These are phyloP conservation scores for Niebla homalea DNA, from an alignment of 495 filamentous ascomycete genomes.

Conservation along the genomic window DNA sequence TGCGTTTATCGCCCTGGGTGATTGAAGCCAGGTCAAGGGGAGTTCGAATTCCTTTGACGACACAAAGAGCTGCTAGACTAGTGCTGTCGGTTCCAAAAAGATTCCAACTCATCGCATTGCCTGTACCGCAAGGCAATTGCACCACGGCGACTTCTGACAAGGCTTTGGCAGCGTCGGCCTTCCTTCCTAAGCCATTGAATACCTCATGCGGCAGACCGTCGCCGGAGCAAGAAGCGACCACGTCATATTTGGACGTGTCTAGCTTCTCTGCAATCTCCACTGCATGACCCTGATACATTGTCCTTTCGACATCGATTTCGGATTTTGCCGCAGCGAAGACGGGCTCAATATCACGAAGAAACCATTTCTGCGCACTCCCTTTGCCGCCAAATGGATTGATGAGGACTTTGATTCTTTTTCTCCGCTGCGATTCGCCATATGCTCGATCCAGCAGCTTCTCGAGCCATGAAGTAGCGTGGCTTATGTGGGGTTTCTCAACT, in stretches of 20 bases:
- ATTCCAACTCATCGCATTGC: slow-evolving; percentile 89
- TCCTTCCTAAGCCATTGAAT: slow-evolving; percentile 79
- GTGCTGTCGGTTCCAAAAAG: slow-evolving; percentile 68
- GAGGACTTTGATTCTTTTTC: slow-evolving; percentile 70
- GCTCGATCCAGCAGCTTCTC: slow-evolving; percentile 49
- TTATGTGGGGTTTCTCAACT: slow-evolving; percentile 37
- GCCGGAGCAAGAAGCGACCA: slow-evolving; percentile 78
- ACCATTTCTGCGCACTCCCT: slow-evolving; percentile 61
- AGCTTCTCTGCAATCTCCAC: slow-evolving; percentile 63
- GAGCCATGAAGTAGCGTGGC: slow-evolving; percentile 45
- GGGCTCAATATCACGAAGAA: slow-evolving; percentile 62
- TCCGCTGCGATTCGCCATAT: slow-evolving; percentile 57
- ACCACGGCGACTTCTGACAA: slow-evolving; percentile 68
- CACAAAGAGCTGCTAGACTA: slow-evolving; percentile 60
- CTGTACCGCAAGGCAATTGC: slow-evolving; percentile 84
- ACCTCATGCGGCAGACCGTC: slow-evolving; percentile 89
- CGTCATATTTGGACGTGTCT: slow-evolving; percentile 69
- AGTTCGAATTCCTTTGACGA: slow-evolving; percentile 73
- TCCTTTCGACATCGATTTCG: slow-evolving; percentile 60
- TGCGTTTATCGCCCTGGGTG: slow-evolving; percentile 61
- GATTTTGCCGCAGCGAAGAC: slow-evolving; percentile 75
- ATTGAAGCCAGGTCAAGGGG: slow-evolving; percentile 77
- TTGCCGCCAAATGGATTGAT: slow-evolving; percentile 87
- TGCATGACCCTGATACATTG: slow-evolving; percentile 62
- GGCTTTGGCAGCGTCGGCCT: slow-evolving; percentile 58